These are phyloP conservation scores for Halophytophthora polymorphica DNA, from an alignment of 352 stramenopile genomes.

Conservation along the genomic window DNA sequence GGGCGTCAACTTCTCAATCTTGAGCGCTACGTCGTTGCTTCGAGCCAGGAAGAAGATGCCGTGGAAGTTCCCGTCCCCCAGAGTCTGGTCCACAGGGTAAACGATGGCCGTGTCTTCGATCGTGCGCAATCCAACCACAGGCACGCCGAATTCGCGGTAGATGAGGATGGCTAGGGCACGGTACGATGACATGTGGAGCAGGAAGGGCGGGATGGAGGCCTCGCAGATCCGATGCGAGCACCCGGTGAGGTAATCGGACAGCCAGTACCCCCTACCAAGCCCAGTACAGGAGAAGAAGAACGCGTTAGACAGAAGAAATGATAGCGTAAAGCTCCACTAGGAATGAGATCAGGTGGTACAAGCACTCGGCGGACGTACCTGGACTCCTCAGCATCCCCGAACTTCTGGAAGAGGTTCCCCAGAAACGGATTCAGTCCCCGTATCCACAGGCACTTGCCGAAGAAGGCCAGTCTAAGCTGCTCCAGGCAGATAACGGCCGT, in stretches of 20 bases:
- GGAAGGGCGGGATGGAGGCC: conserved; percentile 44
- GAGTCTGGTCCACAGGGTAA: conserved; percentile 46
- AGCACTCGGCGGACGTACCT: conserved; percentile 22
- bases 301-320: not conserved
- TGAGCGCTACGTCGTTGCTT: conserved; percentile 37
- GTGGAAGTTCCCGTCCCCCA: conserved; percentile 44
- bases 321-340: not conserved
- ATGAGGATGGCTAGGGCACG: conserved; percentile 45
- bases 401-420: conserved; percentile 69
- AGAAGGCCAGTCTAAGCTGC: conserved; percentile 65
- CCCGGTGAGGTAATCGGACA: conserved; percentile 58
- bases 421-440: conserved; percentile 71
- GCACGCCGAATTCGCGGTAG: conserved; percentile 61
- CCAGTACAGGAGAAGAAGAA: not conserved
- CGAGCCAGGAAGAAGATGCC: conserved; percentile 66
- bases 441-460: conserved; percentile 75
- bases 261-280: conserved; percentile 43
- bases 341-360: not conserved
- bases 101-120: conserved; percentile 46
- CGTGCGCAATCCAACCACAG: conserved; percentile 54
- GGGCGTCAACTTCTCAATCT: conserved; percentile 56
- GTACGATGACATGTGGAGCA: conserved; percentile 52
- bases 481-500: conserved; percentile 75
- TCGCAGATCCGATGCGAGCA: conserved; percentile 63
- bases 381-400: conserved; percentile 33